These are phyloP conservation scores for Phytophthora fragariaefolia DNA, from an alignment of 352 stramenopile species.

Conservation along the genomic window DNA sequence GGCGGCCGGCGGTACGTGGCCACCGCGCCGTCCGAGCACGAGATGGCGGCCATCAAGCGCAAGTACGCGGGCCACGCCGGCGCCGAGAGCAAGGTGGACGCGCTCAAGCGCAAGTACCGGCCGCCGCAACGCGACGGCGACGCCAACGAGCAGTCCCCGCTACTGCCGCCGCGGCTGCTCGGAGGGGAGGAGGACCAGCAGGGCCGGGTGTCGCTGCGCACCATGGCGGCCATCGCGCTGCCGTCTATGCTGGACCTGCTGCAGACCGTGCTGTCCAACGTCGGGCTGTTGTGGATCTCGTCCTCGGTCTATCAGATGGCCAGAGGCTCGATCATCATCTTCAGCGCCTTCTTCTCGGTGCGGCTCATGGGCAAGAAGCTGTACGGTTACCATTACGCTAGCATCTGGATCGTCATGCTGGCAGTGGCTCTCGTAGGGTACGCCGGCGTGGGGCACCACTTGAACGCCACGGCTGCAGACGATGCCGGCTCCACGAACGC, in stretches of 20 bases:
- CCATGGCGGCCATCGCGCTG: conserved; percentile 64
- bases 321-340: conserved; percentile 91
- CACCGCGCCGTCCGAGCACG: conserved; percentile 44
- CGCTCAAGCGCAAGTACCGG: conserved; percentile 51
- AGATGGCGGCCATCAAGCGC: conserved; percentile 46
- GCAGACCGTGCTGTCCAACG: conserved; percentile 88
- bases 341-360: conserved; percentile 89
- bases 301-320: conserved; percentile 93
- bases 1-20: conserved; percentile 65
- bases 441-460: conserved; percentile 56
- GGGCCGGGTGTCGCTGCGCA: conserved; percentile 52
- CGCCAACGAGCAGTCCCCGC: conserved; percentile 40
- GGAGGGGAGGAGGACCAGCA: conserved; percentile 29
- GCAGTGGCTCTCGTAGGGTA: conserved; percentile 76
- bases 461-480: conserved; percentile 17
- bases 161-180: conserved; percentile 30
- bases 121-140: conserved; percentile 17
- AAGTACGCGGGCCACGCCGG: conserved; percentile 51
- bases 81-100: conserved; percentile 43
- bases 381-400: conserved; percentile 86
- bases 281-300: conserved; percentile 88
- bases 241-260: conserved; percentile 83
- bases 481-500: conserved; percentile 47
- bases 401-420: conserved; percentile 79
- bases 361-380: conserved; percentile 84